Evolutionary conservation across 2,329 filamentous ascomycete genomes (phyloP).

Genomic region (Botrytis byssoidea): DNA sequence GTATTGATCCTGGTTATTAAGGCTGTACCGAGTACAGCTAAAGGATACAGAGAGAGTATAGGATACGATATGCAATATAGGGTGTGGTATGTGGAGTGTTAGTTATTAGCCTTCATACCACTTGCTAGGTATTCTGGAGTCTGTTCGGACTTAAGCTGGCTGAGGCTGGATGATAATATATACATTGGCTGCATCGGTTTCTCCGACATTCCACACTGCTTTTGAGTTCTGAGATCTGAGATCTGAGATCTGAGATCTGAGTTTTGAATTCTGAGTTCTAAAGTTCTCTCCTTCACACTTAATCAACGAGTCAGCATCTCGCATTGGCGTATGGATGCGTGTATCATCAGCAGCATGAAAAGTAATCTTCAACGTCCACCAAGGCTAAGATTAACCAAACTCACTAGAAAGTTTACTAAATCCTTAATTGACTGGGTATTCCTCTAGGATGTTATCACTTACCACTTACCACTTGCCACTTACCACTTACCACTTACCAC

Average conservation of each 20-base stretch:
- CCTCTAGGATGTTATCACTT: not conserved
- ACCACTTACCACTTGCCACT: too few species aligned
- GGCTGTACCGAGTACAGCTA: not conserved
- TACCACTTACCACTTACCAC: not conserved
- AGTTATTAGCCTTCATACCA: not conserved
- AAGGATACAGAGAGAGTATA: not conserved
- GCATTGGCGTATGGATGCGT: not conserved
- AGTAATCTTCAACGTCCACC: slow-evolving; percentile 1
- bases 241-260: not conserved
- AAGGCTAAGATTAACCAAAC: not conserved
- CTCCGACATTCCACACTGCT: not conserved
- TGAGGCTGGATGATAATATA: not conserved
- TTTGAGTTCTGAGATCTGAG: not conserved
- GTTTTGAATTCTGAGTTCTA: not conserved
- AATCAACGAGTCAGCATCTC: not conserved
- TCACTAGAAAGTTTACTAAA: not conserved
- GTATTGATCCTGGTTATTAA: not conserved
- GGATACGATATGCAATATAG: too few species aligned
- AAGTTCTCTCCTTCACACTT: not conserved
- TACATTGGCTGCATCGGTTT: not conserved
- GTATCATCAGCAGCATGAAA: not conserved
- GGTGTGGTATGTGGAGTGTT: not conserved
- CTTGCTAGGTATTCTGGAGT: not conserved
- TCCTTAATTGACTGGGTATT: not conserved
- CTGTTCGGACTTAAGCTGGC: not conserved